Base-by-base conservation (phyloP, 2,329 filamentous ascomycete species). In the Ophiostoma tasmaniense region DNA sequence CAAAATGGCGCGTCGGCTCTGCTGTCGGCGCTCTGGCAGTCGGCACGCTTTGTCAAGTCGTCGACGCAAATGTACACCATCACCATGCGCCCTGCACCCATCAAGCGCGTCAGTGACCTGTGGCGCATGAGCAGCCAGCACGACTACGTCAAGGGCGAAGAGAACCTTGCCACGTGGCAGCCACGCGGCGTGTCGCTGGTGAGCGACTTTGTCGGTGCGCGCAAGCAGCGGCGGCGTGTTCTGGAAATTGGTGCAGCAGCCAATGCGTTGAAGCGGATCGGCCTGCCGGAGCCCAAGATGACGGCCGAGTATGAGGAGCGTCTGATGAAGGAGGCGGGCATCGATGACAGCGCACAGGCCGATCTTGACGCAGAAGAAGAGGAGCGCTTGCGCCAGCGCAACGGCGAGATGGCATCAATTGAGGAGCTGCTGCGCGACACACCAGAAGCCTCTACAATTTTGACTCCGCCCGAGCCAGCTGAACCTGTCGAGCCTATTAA, bases 81-180 rank as follows among this genome's bases (percentile, higher is more conserved):
- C 66, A 89, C 89, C 6, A 89, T 98, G 78, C 89, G 92, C 37
- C 95, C 95, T 0, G 89, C 92, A 8, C 93, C 93, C 2, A 93
- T 96, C 66, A 97, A 97, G 79, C 87, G 92, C 64, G 92, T 93
- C 0, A 92, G 92, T 2, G 95, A 99, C 76, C 83, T 99, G 14
- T 99, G 95, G 95, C 88, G 95, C 68, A 92, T 98, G 88, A 96
- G 93, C 77, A 98, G 93, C 20, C 89, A 92, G 70, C 90, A 96
- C 75, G 92, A 96, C 77, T 98, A 97, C 76, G 91, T 99, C 74
- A 97, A 97, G 78, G 95, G 95, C 68, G 93, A 99, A 79, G 95
- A 99, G 78, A 85, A 89, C 66, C 82, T 99, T 52, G 88, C 84
- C 2, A 14, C 88, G 69, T 99, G 95, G 95, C 88, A 89, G 8